Base-by-base conservation (phyloP, 306 rosid genomes). In the Pyrus communis region DNA sequence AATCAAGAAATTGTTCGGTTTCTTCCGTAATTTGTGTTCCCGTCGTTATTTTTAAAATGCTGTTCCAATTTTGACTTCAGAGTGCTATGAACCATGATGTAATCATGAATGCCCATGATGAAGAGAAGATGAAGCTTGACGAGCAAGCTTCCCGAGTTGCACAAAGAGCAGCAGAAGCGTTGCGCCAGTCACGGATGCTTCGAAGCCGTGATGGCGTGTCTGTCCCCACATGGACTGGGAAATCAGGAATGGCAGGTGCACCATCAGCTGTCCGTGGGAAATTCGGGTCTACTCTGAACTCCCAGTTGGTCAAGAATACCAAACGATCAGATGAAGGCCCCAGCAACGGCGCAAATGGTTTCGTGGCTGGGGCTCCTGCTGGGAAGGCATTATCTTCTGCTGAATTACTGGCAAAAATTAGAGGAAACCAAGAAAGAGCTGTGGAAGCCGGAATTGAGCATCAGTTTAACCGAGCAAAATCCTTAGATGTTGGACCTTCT, bases 221-320 rank as follows among this genome's bases (percentile, higher is more conserved):
- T 12, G 84, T 92, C 83, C 98, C 98, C 22, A 95, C 98, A 81
- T 90, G 98, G 98, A 92, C 98, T 9, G 98, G 97, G 74, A 95
- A 85, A 84, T 91, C 97, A 31, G 98, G 98, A 78, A 38, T 90
- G 73, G 98, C 98, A 22, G 98, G 97, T 40, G 97, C 97, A 79
- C 97, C 98, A 7, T 85, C 96, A 38, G 83, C 92, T 73, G 81
- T 86, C 61, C 84, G 82, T 61, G 86, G 77, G 80, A 92, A 92
- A 82, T 95, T 95, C 31, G 98, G 97, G 76, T 92, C 97, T 67
- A 77, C 97, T 17, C 84, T 84, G 82, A 95, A 88, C 77, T 33
- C 91, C 78, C 87, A 71, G 83, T 79, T 90, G 86, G 73, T 74
- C 80, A 84, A 58, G 71, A 82, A 81, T 57, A 19, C 65, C 70